phyloP scores from a whole-genome alignment of 164 flowering plant genomes.

The Nymphaea thermarum region DNA sequence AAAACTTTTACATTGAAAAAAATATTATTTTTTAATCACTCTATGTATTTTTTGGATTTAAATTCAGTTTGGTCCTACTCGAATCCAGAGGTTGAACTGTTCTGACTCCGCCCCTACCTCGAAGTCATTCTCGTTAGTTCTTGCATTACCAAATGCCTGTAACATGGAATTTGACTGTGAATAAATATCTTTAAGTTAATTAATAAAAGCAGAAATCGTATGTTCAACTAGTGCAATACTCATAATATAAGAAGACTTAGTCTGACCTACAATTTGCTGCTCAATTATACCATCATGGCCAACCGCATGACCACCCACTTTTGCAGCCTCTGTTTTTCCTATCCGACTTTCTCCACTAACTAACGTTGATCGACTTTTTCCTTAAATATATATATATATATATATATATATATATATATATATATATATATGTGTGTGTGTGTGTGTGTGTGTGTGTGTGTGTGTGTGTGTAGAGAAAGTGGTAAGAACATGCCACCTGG shows the following conservation, averaged over 20 bases:
- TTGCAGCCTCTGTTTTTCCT: slow-evolving; percentile 98
- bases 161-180: slow-evolving; percentile 89
- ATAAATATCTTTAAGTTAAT: slow-evolving; percentile 2
- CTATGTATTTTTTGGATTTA: no score
- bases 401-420: no score
- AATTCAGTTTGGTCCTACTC: no score
- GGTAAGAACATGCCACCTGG: no score
- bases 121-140: slow-evolving; percentile 89
- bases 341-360: slow-evolving; percentile 99
- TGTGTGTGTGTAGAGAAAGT: no score
- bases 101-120: no score
- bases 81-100: no score
- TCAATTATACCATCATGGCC: slow-evolving; percentile 84
- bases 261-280: slow-evolving; percentile 97
- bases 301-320: slow-evolving; percentile 92
- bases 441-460: no score
- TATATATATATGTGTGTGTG: no score
- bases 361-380: slow-evolving; percentile 75
- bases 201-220: background rate
- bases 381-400: slow-evolving; percentile 4
- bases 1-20: no score
- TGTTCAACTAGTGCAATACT: background rate
- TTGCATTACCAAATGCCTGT: slow-evolving; percentile 99
- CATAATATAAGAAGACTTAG: background rate
- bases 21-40: no score